These are phyloP conservation scores for Myriosclerotinia curreyana DNA, from an alignment of 2,329 filamentous ascomycete species.

Conservation along the genomic window DNA sequence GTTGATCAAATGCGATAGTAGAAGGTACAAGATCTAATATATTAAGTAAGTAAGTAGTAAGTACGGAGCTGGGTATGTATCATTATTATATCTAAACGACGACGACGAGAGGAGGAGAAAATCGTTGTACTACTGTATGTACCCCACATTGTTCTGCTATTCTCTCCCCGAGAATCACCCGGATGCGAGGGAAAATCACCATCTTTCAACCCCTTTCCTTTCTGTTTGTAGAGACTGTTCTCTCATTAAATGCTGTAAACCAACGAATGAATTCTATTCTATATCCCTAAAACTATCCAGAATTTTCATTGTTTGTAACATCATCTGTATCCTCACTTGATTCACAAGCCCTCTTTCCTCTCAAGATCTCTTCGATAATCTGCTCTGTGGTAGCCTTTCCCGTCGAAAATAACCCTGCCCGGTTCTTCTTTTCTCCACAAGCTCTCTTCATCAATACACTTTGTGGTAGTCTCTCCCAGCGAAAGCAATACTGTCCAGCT, in stretches of 20 bases:
- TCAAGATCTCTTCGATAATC: background rate
- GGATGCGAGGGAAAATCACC: background rate
- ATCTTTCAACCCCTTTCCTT: background rate
- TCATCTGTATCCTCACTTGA: background rate
- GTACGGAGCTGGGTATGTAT: background rate
- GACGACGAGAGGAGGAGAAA: background rate
- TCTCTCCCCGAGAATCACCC: background rate
- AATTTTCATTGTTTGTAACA: too few relatives aligned
- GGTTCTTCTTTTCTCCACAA: background rate
- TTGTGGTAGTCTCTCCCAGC: slow-evolving; percentile 2
- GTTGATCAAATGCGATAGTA: background rate
- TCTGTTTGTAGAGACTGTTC: too few relatives aligned
- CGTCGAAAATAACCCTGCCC: slow-evolving; percentile 1
- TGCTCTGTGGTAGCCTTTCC: background rate
- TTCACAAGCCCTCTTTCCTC: background rate
- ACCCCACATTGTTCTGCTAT: background rate
- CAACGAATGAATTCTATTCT: too few relatives aligned
- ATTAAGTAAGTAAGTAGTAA: background rate
- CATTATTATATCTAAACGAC: background rate
- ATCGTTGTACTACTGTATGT: too few relatives aligned
- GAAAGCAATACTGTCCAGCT: slow-evolving; percentile 4
- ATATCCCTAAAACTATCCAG: background rate
- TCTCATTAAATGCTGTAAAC: too few relatives aligned
- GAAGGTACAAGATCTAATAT: background rate
- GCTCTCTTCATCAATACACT: background rate